Percentiles rank a stretch among this genome's conserved stretches.
phyloP scores from a whole-genome alignment of 163 green algal genomes.

The Chlamydomonas reinhardtii region DNA sequence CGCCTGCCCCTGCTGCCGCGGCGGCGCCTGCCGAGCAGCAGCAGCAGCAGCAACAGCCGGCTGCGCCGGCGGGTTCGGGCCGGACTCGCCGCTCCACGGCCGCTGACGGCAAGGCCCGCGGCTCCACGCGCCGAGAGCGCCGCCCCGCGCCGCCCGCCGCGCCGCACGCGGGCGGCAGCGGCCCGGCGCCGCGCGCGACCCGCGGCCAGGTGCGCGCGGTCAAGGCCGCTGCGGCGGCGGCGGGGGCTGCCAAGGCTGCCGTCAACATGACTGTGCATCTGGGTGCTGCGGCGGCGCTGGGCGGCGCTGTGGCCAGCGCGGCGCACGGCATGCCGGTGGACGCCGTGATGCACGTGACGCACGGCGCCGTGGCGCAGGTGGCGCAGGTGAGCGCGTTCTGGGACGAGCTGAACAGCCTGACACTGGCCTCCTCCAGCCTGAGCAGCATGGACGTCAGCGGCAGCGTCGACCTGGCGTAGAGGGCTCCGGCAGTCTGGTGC shows the following conservation, averaged over 20 bases:
- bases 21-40: neutral
- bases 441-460: conserved; percentile 4
- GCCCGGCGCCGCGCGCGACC: too few relatives aligned
- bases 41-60: too few relatives aligned
- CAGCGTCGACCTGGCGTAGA: too few relatives aligned
- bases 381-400: conserved; percentile 4
- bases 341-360: neutral
- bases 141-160: too few relatives aligned
- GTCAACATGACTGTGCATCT: conserved; percentile 1
- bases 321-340: neutral
- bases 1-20: too few relatives aligned
- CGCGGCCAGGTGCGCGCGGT: neutral
- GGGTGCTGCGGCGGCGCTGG: conserved; percentile 30
- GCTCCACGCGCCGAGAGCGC: too few relatives aligned
- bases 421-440: conserved; percentile 14
- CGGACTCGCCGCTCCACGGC: too few relatives aligned
- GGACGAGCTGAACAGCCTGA: conserved; percentile 28
- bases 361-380: conserved; percentile 9
- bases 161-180: too few relatives aligned
- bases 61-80: neutral
- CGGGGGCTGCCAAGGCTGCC: conserved; percentile 4
- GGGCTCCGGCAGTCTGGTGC: too few relatives aligned
- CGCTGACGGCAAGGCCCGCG: neutral
- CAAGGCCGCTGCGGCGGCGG: neutral
- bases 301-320: conserved; percentile 5